Evolutionary conservation across 2,329 filamentous ascomycete species (phyloP), one percentile per base, ranked within the genome.

Genomic region (Beauveria sp.): DNA sequence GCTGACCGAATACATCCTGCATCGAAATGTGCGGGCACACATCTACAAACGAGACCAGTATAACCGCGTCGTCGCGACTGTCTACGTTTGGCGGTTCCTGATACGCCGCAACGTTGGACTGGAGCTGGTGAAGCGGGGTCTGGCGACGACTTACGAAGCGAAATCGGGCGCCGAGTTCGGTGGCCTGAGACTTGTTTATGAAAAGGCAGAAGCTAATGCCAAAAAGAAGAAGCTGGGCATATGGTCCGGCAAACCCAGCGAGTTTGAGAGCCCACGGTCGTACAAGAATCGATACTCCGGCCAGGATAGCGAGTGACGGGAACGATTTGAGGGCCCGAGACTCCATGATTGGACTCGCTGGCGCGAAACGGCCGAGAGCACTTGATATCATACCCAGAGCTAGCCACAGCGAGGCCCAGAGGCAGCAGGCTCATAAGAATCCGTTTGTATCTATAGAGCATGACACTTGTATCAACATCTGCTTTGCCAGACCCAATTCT

Each of bases 111-210:
- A 99, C 72, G 89, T 99, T 5, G 92, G 93, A 3, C 76, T 92
- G 63, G 89, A 96, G 73, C 96, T 99, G 92, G 76, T 99, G 64
- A 90, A 86, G 75, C 81, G 78, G 24, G 94, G 94, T 0, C 76
- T 96, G 64, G 94, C 93, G 46, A 96, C 91, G 2, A 88, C 94
- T 3, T 99, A 97, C 72, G 94, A 97, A 76, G 93, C 91, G 30
- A 97, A 96, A 75, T 83, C 80, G 5, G 94, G 93, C 3, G 88
- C 85, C 22, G 94, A 97, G 71, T 99, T 94, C 79, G 94, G 94
- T 26, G 85, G 86, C 0, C 78, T 83, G 61, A 84, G 86, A 67
- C 76, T 78, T 53, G 73, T 80, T 63, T 93, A 93, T 71, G 81
- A 84, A 65, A 80, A 77, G 63, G 86, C 86, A 6, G 87, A 92